A percentile compares a stretch with the other conserved stretches of the same genome.
Evolutionary conservation across 345 rosid genomes (phyloP).

Genomic region (sweet orange (Citrus sinensis)): DNA sequence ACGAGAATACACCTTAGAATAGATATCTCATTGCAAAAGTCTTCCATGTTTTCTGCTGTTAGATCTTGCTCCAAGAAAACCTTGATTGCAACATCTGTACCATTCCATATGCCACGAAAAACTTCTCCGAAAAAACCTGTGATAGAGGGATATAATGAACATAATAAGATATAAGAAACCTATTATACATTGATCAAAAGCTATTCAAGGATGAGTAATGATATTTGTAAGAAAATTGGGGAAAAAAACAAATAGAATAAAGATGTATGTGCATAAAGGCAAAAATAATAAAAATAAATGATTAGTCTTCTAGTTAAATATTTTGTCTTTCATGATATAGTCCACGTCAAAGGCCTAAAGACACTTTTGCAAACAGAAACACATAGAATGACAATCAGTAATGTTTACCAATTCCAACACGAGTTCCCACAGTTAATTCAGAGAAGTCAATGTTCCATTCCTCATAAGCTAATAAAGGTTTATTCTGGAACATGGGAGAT

Average conservation of each 20-base stretch:
- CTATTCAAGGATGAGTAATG: background rate
- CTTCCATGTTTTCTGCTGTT: conserved; percentile 95
- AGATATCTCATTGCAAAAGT: conserved; percentile 96
- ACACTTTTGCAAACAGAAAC: background rate
- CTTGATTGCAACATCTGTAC: conserved; percentile 97
- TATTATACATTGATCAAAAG: background rate
- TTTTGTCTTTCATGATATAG: no score
- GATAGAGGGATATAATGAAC: conserved; percentile 5
- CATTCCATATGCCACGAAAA: conserved; percentile 95
- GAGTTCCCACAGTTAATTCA: conserved; percentile 87
- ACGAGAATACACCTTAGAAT: conserved; percentile 68
- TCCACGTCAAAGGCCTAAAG: background rate
- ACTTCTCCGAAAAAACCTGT: conserved; percentile 97
- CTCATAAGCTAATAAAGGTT: conserved; percentile 69
- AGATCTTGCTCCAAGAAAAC: conserved; percentile 96
- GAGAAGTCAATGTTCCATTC: conserved; percentile 98
- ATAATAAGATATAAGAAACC: background rate
- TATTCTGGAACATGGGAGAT: conserved; percentile 73
- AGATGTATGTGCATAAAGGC: no score
- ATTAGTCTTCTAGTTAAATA: no score
- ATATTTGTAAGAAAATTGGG: no score
- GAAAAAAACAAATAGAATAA: no score
- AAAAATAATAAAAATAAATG: no score
- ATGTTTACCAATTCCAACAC: conserved; percentile 90
- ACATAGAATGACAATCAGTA: background rate